Base-by-base conservation (phyloP, 345 rosid species). In the Lenwebbia sp. region DNA sequence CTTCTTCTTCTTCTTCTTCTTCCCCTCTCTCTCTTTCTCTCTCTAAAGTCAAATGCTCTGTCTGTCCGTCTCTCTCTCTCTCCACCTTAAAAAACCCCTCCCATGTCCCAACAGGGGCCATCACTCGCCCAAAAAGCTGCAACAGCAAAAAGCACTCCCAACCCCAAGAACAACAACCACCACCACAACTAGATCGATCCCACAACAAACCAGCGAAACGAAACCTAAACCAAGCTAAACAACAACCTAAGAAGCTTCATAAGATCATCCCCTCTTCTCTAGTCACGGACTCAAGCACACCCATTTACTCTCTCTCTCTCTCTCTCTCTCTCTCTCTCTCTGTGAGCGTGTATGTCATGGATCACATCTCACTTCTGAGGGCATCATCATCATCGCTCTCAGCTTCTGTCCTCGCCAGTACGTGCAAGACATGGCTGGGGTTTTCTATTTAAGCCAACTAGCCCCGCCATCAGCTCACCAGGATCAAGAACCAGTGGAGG, bases 101-200 rank as follows among this genome's bases (percentile, higher is more conserved):
- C 47, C 81, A 70, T 70, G 76, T 70, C 78, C 78, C 78, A 70
- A 70, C 25, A 70, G 78, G 78, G 44, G 47, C 81, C 81, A 37
- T 70, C 81, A 19, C 81, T 70, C 81, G 44, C 81, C 81, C 81
- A 70, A 70, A 70, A 70, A 70, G 81, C 81, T 70, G 81, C 81
- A 70, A 70, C 81, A 37, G 1, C 81, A 70, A 40, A 70, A 70
- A 70, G 81, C 81, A 19, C 41, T 70, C 81, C 81, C 81, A 37
- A 37, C 47, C 56, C 78, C 92, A 87, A 57, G 89, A 86, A 11
- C 87, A 85, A 81, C 83, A 41, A 40, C 87, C 4, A 37, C 88
- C 89, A 86, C 91, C 89, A 81, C 94, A 89, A 51, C 94, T 88
- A 83, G 28, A 70, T 40, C 78, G 78, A 70, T 70, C 78, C 78